Conservation (phyloP, 306 rosid genomes). For the Cicer chorassanicum region DNA sequence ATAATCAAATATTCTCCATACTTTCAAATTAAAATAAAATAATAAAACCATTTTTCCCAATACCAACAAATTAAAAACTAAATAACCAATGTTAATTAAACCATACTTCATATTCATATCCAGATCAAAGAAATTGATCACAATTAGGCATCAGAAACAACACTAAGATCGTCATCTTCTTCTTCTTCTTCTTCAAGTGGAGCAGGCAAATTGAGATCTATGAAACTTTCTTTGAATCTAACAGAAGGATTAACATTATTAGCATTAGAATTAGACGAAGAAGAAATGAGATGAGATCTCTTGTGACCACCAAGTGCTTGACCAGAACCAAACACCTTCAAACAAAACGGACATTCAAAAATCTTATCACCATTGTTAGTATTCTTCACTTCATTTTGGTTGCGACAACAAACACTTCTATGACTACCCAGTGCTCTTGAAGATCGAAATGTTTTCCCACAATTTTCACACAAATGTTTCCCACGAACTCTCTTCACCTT, state of each 20-base stretch:
- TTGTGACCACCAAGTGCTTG: slow-evolving; percentile 97
- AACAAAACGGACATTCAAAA: slow-evolving; percentile 85
- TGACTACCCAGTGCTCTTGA: slow-evolving; percentile 68
- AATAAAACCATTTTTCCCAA: slow-evolving; percentile 37
- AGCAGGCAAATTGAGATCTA: slow-evolving; percentile 96
- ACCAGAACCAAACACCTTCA: slow-evolving; percentile 83
- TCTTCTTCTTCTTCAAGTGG: slow-evolving; percentile 77
- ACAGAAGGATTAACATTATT: not conserved
- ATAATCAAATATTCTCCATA: slow-evolving; percentile 31
- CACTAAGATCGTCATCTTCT: slow-evolving; percentile 67
- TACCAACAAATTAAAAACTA: not conserved
- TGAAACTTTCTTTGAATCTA: slow-evolving; percentile 48
- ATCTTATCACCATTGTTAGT: slow-evolving; percentile 41
- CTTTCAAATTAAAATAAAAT: not conserved
- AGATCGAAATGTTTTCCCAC: slow-evolving; percentile 74
- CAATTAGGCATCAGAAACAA: slow-evolving; percentile 65
- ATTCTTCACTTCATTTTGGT: not conserved
- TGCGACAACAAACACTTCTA: slow-evolving; percentile 54
- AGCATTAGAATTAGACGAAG: slow-evolving; percentile 35
- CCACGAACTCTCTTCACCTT: slow-evolving; percentile 49
- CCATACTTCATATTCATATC: too few species aligned
- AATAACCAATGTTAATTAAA: slow-evolving; percentile 7
- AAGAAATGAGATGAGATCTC: slow-evolving; percentile 70
- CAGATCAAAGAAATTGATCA: not conserved
- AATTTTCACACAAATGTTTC: slow-evolving; percentile 59